Base-by-base conservation (phyloP, 2,329 filamentous ascomycete species). In the Fragosphaeria purpurea region DNA sequence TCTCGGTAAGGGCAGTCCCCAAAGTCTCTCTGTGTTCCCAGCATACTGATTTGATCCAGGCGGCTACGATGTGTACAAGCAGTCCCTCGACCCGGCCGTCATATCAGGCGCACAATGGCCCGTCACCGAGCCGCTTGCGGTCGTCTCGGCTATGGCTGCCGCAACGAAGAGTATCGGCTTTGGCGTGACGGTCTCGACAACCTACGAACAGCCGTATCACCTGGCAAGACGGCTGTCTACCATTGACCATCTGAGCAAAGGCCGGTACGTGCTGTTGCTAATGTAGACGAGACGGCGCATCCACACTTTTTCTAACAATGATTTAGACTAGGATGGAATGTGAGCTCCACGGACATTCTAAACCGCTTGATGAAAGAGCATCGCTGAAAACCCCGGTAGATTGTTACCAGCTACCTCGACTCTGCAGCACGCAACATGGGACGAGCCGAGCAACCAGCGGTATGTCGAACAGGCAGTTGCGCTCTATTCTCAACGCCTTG, bases 31-130 rank as follows among this genome's bases (percentile, higher is more conserved):
- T 37, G 35, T 37, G 11, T 37, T 37, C 11, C 13, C 34, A 46
- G 35, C 44, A 32, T 11, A 35, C 9, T 12, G 7, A 5, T 13
- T 38, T 35, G n/a, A 35, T 22, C 35, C 32, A 57, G 80, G 79
- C 4, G 79, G 79, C 6, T 85, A 86, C 59, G 82, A 87, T 66
- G 80, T 86, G 5, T 86, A 85, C 64, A 79, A 79, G 53, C 75
- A 80, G 0, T 77, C 77, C 0, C 64, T 69, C 4, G 72, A 75
- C 4, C 75, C 82, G 0, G 78, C 80, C 0, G 74, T 84, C 46
- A 62, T 72, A 1, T 77, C 79, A 0, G 83, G 80, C 1, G 79
- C 82, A 0, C 83, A 86, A 62, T 86, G 80, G 74, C 83, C 83
- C 0, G 79, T 85, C n/a, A 85, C 83, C 53, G 82, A 86, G 60